Base-by-base conservation (phyloP, 176 grass and related monocot genomes). In the Pontederia paniculata region DNA sequence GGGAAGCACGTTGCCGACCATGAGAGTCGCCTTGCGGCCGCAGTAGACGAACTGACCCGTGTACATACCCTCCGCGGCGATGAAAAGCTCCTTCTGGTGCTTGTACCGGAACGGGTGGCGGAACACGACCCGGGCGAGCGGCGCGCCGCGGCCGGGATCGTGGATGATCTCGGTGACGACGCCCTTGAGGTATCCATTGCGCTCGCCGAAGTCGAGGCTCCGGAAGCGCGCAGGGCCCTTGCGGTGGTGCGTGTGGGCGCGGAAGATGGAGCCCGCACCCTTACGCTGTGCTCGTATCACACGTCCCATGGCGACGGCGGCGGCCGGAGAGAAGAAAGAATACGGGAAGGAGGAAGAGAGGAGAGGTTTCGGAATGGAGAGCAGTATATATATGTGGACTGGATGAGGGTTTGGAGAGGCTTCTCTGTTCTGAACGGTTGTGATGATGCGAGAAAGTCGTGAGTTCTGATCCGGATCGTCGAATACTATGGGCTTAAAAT, bases 1-100 rank as follows among this genome's bases (percentile, higher is more conserved):
- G 3, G 89, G 89, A 0, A 95, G 84, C 4, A 89, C 90, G 66
- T 95, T 95, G 15, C 90, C 90, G 54, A 95, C 80, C 73, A 77
- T 77, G 54, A 95, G 85, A 0, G 73, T 70, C 11, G 90, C 90
- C 42, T 84, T 81, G 82, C 90, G 85, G 0, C 90, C 90, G 71
- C 90, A 95, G 42, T 45, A 61, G 2, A 61, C 42, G 12, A 61
- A 61, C n/a, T 45, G 58, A 17, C 58, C 58, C 3, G 58, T 42
- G 57, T 59, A 59, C 31, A 59, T 59, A 13, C 57, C 57, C 28
- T 59, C 28, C 14, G 57, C 7, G 15, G 57, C 57, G 1, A 59
- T 19, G 15, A 59, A 59, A 7, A 59, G 28, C 57, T 59, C 57
- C 57, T 59, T 59, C 25, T 59, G 23, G 7, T 42, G 57, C 57